Conservation (phyloP, 2,329 filamentous ascomycete genomes). For the Sporothrix variecibatus region DNA sequence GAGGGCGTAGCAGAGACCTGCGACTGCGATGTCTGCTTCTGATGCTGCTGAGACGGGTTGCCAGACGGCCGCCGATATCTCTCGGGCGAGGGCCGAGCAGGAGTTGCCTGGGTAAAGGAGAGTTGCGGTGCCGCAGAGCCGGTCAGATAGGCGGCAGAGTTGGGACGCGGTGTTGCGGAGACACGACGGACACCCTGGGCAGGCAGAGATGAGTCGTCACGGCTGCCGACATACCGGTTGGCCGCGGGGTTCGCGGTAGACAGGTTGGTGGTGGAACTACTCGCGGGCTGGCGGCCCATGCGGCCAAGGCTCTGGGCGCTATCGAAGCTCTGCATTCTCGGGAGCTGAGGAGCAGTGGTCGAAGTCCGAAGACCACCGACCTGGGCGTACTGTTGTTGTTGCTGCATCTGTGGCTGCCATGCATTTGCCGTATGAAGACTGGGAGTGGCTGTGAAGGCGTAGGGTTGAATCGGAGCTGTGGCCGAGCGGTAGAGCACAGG, state of each 20-base stretch:
- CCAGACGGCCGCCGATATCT: constrained; percentile 73
- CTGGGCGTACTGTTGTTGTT: constrained; percentile 12
- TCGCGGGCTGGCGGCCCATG: constrained; percentile 39
- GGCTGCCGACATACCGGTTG: constrained; percentile 45
- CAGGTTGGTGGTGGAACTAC: constrained; percentile 45
- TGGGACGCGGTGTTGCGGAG: constrained; percentile 44
- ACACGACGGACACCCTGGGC: constrained; percentile 43
- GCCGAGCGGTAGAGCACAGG: constrained; percentile 57
- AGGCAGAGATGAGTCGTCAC: constrained; percentile 55
- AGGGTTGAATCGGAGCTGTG: constrained; percentile 68
- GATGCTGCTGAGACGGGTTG: constrained; percentile 40
- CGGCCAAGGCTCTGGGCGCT: constrained; percentile 18
- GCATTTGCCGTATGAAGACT: constrained; percentile 53
- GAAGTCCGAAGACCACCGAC: constrained; percentile 45
- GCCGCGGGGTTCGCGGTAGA: constrained; percentile 39
- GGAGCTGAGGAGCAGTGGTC: constrained; percentile 48
- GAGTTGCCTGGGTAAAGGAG: constrained; percentile 58
- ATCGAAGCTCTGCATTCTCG: constrained; percentile 46
- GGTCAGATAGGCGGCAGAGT: constrained; percentile 45
- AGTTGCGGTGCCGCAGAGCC: constrained; percentile 46
- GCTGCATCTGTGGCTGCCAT: constrained; percentile 26
- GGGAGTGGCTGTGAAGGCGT: constrained; percentile 74
- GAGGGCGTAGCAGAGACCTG: constrained; percentile 49
- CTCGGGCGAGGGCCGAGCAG: constrained; percentile 72
- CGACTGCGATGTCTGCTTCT: constrained; percentile 30